Percentiles rank a stretch among this genome's conserved stretches.
Conservation (phyloP, 306 rosid species). For the Acacia confusa region DNA sequence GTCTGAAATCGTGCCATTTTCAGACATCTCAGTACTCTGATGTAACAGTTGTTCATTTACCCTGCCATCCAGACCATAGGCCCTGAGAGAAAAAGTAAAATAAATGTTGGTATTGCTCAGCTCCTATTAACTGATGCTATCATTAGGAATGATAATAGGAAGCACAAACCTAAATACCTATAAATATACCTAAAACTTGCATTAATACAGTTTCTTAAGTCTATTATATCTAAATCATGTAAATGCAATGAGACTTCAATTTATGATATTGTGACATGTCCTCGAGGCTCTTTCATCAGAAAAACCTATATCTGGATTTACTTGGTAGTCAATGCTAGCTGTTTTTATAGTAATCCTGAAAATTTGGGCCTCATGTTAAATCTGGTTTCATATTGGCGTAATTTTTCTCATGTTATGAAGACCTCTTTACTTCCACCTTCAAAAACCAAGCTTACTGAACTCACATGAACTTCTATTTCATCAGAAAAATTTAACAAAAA, state of each 20-base stretch:
- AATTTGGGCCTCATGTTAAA: background rate
- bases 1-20: constrained; percentile 54
- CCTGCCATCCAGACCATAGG: constrained; percentile 44
- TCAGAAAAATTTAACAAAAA: background rate
- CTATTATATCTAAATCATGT: background rate
- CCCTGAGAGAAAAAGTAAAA: constrained; percentile 40
- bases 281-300: background rate
- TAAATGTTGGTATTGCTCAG: background rate
- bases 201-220: background rate
- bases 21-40: constrained; percentile 43
- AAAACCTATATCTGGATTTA: background rate
- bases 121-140: background rate
- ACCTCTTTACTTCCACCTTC: background rate
- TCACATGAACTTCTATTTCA: background rate
- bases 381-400: background rate
- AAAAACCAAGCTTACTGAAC: background rate
- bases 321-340: background rate
- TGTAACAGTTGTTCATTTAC: constrained; percentile 42
- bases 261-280: background rate
- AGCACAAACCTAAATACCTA: background rate
- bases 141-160: constrained; percentile 3
- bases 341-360: background rate
- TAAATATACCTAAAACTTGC: background rate
- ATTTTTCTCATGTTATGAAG: background rate
- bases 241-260: background rate